phyloP scores from a whole-genome alignment of 257 asterid species.

The Anisodus acutangulus region DNA sequence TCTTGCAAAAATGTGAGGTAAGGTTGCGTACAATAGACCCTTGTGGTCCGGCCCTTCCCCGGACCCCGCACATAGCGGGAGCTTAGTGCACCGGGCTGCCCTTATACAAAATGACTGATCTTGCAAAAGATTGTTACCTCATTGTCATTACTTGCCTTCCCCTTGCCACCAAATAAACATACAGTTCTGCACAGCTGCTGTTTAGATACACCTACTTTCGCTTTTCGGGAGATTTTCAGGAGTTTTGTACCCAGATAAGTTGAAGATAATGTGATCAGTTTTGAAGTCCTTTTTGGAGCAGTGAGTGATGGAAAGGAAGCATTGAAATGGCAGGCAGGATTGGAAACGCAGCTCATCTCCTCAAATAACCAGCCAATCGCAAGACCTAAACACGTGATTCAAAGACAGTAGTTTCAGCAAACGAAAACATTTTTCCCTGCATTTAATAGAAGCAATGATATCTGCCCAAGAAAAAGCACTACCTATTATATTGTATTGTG shows the following conservation, averaged over 20 bases:
- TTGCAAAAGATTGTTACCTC: constrained; percentile 50
- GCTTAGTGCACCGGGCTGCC: no score
- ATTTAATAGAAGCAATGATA: neutral
- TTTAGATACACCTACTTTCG: constrained; percentile 36
- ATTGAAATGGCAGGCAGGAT: constrained; percentile 31
- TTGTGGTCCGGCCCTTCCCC: no score
- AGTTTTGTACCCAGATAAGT: constrained; percentile 40
- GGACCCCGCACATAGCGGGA: no score
- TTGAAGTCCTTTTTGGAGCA: constrained; percentile 37
- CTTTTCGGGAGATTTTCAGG: constrained; percentile 40
- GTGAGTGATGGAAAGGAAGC: constrained; percentile 26
- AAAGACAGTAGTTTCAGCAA: constrained; percentile 7
- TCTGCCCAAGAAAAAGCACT: neutral
- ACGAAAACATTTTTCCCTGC: neutral
- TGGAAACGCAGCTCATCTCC: constrained; percentile 52
- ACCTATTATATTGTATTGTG: no score
- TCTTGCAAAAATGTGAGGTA: no score
- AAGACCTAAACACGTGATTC: constrained; percentile 40
- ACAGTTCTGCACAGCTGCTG: constrained; percentile 43
- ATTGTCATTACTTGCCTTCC: constrained; percentile 54
- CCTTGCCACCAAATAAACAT: constrained; percentile 66
- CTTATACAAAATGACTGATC: no score
- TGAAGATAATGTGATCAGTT: constrained; percentile 32
- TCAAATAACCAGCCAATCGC: constrained; percentile 37
- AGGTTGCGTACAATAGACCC: no score